Evolutionary conservation across 2,329 filamentous ascomycete species (phyloP), one percentile per base, ranked within the genome.

Genomic region (Colletotrichum filicis): DNA sequence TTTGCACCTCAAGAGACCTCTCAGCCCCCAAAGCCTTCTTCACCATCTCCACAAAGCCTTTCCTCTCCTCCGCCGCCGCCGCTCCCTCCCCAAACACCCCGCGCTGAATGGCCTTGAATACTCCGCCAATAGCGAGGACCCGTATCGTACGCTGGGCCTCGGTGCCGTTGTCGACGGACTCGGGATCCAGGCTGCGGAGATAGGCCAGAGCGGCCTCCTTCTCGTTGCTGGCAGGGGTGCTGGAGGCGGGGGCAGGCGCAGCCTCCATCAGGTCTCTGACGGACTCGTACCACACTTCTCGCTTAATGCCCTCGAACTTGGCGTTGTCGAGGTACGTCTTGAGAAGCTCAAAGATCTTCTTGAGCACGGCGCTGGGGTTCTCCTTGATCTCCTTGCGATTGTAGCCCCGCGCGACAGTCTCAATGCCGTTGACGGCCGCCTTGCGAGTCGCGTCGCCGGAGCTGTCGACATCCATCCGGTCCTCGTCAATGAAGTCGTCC

Each of bases 381-480:
- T 80, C 76, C 60, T 77, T 78, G 76, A 88, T 82, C 59, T 77
- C 79, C 0, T 78, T 77, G 1, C 83, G 83, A 74, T 82, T 86
- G 73, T 90, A 90, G 2, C 87, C 87, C 14, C 83, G 83, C 12
- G 86, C 84, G 1, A 88, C 78, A 0, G 86, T 87, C 76, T 89
- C 87, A 3, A 91, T 75, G 0, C 85, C 88, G n/a, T 84, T 86
- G 49, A 84, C 84, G 1, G 85, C 84, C 6, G 87, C 87, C 73
- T 83, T 83, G 11, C 82, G 82, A 9, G 82, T 85, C 71, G 86
- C 85, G 9, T 80, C 82, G 64, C 81, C 84, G 2, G 86, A 86
- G 1, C 53, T 57, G 78, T 93, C 92, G 26, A 93, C 83, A 22
- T 95, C 93, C 92, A 95, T 95, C 68, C 87, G 87, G 74, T 92